Evolutionary conservation across 2,329 filamentous ascomycete species (phyloP).

Genomic region (Tolypocladium cylindrosporum): DNA sequence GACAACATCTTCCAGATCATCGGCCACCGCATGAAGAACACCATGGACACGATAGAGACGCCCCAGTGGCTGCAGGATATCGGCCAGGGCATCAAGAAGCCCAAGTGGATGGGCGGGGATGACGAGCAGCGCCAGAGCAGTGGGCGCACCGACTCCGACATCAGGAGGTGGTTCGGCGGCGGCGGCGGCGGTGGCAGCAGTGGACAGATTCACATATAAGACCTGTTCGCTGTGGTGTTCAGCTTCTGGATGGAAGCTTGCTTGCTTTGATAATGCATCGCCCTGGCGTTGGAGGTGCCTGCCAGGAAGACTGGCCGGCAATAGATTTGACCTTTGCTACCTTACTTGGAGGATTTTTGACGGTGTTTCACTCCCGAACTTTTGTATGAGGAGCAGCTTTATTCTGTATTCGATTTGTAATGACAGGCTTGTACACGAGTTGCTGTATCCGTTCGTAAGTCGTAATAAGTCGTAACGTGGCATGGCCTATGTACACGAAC

Average conservation of each 20-base stretch:
- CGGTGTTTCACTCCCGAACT: neutral
- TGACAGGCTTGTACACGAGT: neutral
- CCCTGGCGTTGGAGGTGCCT: neutral
- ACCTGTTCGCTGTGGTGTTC: neutral
- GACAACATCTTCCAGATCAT: conserved; percentile 79
- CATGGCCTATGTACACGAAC: neutral
- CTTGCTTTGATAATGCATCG: neutral
- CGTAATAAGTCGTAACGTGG: conserved; percentile 3
- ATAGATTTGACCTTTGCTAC: neutral
- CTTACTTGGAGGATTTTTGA: no score
- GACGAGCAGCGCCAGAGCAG: conserved; percentile 26
- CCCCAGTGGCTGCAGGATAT: conserved; percentile 76
- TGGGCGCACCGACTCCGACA: conserved; percentile 25
- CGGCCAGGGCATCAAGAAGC: conserved; percentile 59
- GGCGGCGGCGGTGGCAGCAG: conserved; percentile 18
- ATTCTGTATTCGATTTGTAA: neutral
- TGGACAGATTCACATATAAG: conserved; percentile 10
- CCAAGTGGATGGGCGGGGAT: conserved; percentile 68
- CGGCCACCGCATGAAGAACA: conserved; percentile 81
- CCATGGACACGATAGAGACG: conserved; percentile 71
- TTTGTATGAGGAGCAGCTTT: no score
- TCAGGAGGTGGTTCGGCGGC: conserved; percentile 50
- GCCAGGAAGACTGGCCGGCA: neutral
- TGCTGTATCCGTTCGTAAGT: conserved; percentile 1
- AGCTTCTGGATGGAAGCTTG: neutral